Base-by-base conservation (phyloP, 768 basidiomycete genomes). In the Termitomyces sp. region DNA sequence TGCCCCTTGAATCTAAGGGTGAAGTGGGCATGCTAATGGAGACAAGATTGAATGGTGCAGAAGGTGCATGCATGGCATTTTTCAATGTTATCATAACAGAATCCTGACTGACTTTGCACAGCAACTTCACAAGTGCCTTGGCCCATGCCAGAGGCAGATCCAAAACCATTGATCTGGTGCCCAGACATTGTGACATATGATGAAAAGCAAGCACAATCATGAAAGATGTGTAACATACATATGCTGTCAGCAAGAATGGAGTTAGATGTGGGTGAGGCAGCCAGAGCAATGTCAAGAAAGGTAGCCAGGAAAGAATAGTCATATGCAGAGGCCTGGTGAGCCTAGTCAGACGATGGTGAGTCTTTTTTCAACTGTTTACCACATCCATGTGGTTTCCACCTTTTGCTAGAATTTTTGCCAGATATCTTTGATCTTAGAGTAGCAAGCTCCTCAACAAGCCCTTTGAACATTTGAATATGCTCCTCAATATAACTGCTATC, bases 401-500 rank as follows among this genome's bases (percentile, higher is more conserved):
- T 32, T 16, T 21, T 27, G 23, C 31, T 19, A 9, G 34, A 35
- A 35, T 19, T 42, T 42, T 42, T 23, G n/a, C 41, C 23, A 12
- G 27, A 27, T 21, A 41, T 32, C 19, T 38, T 53, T n/a, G 59
- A 44, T 11, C 65, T 68, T 23, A 71, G 56, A 17, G 32, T 29
- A 23, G 57, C 46, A 34, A 68, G 54, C 52, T 73, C 64, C 35
- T 68, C 53, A 47, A 68, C 56, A 49, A 60, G 62, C 10, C 60
- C 38, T 34, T 64, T 51, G 49, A 76, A 63, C 37, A 59, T 62
- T 8, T 57, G 56, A 23, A 75, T 65, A 54, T 74, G 72, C 41
- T 67, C 66, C 17, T 70, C 66, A 34, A 77, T 63, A 43, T 68
- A 62, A 23, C 61, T 57, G 9, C 60, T 66, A 11, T 75, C 74